Evolutionary conservation across 1,139 yeast species (phyloP).

Genomic region (Hanseniaspora gamundiae): DNA sequence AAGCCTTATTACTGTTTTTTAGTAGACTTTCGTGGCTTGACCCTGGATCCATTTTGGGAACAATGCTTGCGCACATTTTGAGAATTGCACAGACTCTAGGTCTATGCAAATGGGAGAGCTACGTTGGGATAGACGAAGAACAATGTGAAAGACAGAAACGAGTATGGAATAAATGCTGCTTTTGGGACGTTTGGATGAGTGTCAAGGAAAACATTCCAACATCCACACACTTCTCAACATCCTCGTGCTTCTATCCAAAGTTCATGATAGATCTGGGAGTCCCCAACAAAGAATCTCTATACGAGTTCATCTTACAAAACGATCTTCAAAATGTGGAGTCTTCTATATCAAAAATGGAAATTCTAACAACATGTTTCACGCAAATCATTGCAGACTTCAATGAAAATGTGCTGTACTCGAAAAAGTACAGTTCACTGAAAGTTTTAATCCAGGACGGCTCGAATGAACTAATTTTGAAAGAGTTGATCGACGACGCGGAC

Average conservation of each 20-base stretch:
- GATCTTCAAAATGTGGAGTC: not conserved
- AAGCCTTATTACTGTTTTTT: conserved; percentile 15
- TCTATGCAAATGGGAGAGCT: conserved; percentile 23
- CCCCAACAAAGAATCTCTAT: conserved; percentile 1
- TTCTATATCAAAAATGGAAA: not conserved
- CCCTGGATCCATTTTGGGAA: conserved; percentile 16
- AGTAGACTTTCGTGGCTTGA: conserved; percentile 16
- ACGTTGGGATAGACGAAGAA: conserved; percentile 22
- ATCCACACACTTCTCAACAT: not conserved
- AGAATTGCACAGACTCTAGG: conserved; percentile 18
- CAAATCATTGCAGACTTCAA: conserved; percentile 6
- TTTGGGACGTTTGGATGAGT: conserved; percentile 5
- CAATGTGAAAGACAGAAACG: conserved; percentile 21
- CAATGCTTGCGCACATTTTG: conserved; percentile 15
- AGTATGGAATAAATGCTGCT: conserved; percentile 19
- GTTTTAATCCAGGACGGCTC: conserved; percentile 1
- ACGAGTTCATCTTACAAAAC: conserved; percentile 2
- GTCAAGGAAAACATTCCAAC: conserved; percentile 3
- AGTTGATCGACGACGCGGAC: conserved; percentile 1
- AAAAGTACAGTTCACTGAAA: conserved; percentile 2
- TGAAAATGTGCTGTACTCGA: conserved; percentile 3
- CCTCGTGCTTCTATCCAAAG: conserved; percentile 5
- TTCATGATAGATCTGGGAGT: conserved; percentile 5
- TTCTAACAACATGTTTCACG: conserved; percentile 1
- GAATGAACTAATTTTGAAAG: not conserved